Evolutionary conservation across 768 basidiomycete genomes (phyloP).

Genomic region (Russula abietina): DNA sequence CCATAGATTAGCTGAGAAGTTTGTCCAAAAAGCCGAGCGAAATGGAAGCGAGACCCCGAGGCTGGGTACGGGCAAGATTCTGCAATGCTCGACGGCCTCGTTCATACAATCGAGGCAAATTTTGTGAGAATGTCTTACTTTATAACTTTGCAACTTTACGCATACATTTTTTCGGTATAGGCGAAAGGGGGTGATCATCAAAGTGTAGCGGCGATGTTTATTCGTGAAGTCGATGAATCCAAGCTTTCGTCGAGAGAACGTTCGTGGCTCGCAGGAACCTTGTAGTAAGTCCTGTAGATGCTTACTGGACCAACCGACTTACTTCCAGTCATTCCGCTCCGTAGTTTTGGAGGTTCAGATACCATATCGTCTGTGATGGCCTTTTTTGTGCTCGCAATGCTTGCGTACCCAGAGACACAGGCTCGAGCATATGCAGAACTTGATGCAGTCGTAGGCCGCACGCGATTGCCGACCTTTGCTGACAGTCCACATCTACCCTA

Average conservation of each 20-base stretch:
- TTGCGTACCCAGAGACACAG: slow-evolving; percentile 1
- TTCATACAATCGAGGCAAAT: neutral
- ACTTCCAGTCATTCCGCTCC: neutral
- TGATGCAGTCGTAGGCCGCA: neutral
- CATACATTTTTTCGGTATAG: neutral
- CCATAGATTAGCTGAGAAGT: neutral
- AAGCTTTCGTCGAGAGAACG: slow-evolving; percentile 6
- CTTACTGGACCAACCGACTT: neutral
- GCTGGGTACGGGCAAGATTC: neutral
- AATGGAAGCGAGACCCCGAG: slow-evolving; percentile 15
- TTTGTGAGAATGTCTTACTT: neutral
- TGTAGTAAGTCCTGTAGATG: slow-evolving; percentile 1
- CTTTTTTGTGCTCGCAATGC: neutral
- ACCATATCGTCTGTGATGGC: too few species aligned
- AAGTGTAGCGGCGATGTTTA: slow-evolving; percentile 7
- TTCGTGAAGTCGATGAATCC: neutral
- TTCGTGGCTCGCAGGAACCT: slow-evolving; percentile 10
- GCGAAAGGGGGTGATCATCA: slow-evolving; percentile 2
- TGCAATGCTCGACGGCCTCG: neutral
- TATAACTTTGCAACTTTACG: neutral
- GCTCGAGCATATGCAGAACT: neutral
- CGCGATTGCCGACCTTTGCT: neutral
- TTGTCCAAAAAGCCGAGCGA: neutral
- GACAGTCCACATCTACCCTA: neutral
- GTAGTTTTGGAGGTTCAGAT: neutral